phyloP scores from a whole-genome alignment of 2,329 filamentous ascomycete species.

The Colletotrichum gigasporum region DNA sequence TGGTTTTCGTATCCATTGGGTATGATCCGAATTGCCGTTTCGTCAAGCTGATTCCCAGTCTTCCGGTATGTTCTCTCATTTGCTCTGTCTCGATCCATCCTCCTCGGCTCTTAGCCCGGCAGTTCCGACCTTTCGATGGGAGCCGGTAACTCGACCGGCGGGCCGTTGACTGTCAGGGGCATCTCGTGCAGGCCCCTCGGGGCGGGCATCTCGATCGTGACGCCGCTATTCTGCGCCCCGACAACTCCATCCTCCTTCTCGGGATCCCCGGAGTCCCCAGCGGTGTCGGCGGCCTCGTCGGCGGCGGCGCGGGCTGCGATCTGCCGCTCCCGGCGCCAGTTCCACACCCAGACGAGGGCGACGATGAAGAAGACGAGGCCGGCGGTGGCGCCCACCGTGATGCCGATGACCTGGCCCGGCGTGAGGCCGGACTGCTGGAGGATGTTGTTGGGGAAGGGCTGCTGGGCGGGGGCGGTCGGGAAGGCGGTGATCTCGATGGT shows the following conservation, averaged over 20 bases:
- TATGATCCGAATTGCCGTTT: conserved; percentile 3
- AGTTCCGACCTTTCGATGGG: conserved; percentile 25
- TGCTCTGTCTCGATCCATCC: too few species aligned
- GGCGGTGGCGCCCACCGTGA: conserved; percentile 24
- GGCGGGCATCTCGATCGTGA: conserved; percentile 16
- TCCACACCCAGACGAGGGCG: conserved; percentile 28
- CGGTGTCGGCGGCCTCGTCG: conserved; percentile 17
- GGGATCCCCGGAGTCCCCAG: conserved; percentile 14
- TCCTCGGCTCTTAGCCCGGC: not conserved
- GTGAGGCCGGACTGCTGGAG: conserved; percentile 27
- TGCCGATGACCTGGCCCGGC: conserved; percentile 28
- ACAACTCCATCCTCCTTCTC: conserved; percentile 20
- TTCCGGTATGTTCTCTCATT: not conserved
- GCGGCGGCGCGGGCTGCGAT: conserved; percentile 2
- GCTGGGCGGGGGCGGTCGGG: not conserved
- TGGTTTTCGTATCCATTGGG: conserved; percentile 19
- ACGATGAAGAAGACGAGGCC: conserved; percentile 28
- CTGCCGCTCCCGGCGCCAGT: conserved; percentile 12
- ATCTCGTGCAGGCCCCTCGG: conserved; percentile 27
- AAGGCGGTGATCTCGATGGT: conserved; percentile 11
- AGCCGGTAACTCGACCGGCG: conserved; percentile 16
- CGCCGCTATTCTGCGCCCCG: not conserved
- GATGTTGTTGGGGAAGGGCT: conserved; percentile 26
- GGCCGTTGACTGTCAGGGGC: conserved; percentile 25
- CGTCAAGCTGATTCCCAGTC: not conserved